These are phyloP conservation scores for Microthyrium microscopicum DNA, from an alignment of 2,329 filamentous ascomycete species.

Conservation along the genomic window DNA sequence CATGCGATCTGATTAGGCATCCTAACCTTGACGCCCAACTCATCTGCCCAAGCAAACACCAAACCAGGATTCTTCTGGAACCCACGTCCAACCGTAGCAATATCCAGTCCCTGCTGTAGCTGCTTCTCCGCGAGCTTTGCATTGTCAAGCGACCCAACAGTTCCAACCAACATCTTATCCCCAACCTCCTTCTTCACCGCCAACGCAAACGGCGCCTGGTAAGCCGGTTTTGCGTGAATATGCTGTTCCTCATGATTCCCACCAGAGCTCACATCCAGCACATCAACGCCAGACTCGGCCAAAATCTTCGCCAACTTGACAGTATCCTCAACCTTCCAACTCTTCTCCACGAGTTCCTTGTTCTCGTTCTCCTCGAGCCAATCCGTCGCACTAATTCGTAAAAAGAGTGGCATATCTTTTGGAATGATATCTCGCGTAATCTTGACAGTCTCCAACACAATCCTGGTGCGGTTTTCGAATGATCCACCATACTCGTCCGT, in stretches of 20 bases:
- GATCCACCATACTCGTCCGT: slow-evolving; percentile 51
- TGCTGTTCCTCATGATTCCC: slow-evolving; percentile 49
- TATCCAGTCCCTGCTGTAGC: slow-evolving; percentile 40
- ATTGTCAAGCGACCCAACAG: slow-evolving; percentile 58
- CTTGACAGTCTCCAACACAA: slow-evolving; percentile 52
- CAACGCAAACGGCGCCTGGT: slow-evolving; percentile 59
- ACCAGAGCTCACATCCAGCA: slow-evolving; percentile 67
- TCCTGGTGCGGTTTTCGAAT: slow-evolving; percentile 54
- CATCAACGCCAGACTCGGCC: slow-evolving; percentile 57
- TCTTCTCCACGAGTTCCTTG: slow-evolving; percentile 33
- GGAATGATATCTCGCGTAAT: slow-evolving; percentile 46
- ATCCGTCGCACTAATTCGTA: slow-evolving; percentile 58
- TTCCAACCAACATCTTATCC: slow-evolving; percentile 51
- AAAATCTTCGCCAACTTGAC: slow-evolving; percentile 48
- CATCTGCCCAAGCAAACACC: slow-evolving; percentile 54
- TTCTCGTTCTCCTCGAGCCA: slow-evolving; percentile 56
- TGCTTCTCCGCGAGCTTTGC: slow-evolving; percentile 51
- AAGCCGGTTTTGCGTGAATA: slow-evolving; percentile 45
- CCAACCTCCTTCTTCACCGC: slow-evolving; percentile 58
- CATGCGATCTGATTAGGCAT: slow-evolving; percentile 58
- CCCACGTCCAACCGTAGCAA: slow-evolving; percentile 57
- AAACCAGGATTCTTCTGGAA: slow-evolving; percentile 73
- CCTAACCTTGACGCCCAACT: slow-evolving; percentile 52
- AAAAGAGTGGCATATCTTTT: slow-evolving; percentile 50
- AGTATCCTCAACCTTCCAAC: slow-evolving; percentile 52